Conservation (phyloP, 176 grass and related monocot species). For the Hordeum marinum region DNA sequence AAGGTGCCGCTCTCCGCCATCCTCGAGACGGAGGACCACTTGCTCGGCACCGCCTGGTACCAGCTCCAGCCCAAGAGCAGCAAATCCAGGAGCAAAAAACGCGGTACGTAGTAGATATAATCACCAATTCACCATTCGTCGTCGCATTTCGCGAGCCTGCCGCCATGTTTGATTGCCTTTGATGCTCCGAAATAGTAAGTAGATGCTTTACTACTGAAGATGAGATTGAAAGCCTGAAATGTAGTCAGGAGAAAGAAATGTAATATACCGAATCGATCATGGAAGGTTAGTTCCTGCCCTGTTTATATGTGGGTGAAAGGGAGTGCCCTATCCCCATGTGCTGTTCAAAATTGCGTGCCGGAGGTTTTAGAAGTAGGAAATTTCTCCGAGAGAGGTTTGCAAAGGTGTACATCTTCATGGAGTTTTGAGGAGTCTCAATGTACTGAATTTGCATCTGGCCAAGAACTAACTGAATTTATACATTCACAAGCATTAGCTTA, state of each 20-base stretch:
- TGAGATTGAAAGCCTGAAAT: not conserved
- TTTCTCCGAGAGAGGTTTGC: conserved; percentile 4
- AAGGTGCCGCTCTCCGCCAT: conserved; percentile 49
- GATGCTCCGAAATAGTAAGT: not conserved
- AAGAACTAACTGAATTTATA: not conserved
- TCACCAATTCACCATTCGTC: not conserved
- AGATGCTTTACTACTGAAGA: not conserved
- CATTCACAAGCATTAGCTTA: not conserved
- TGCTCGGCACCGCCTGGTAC: conserved; percentile 71
- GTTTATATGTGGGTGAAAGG: not conserved
- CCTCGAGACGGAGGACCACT: conserved; percentile 56
- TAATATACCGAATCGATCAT: not conserved
- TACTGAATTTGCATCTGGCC: not conserved
- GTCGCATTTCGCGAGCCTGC: not conserved
- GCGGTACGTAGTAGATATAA: conserved; percentile 30
- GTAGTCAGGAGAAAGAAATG: too few relatives aligned
- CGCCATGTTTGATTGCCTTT: not conserved
- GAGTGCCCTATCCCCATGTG: not conserved
- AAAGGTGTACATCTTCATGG: not conserved
- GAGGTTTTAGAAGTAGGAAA: not conserved
- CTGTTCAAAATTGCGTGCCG: not conserved
- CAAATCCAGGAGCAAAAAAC: conserved; percentile 67
- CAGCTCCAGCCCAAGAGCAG: conserved; percentile 64
- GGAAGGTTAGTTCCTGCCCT: not conserved
- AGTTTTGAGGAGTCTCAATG: not conserved